Conservation (phyloP, 495 filamentous ascomycete genomes). For the Penicillium psychrofluorescens region DNA sequence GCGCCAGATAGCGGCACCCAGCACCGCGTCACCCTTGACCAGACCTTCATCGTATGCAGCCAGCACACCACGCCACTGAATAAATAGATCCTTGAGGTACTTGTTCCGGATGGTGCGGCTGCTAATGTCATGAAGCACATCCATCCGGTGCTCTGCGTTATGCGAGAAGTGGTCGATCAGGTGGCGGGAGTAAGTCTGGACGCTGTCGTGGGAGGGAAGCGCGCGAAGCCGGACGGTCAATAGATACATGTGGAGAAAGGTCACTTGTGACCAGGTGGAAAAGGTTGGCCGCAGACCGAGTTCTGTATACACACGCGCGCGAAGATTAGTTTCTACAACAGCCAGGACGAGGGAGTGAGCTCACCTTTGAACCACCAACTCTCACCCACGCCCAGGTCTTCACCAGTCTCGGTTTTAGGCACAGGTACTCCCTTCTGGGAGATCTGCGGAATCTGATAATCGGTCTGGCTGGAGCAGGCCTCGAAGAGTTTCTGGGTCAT, state of each 20-base stretch:
- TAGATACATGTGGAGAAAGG: constrained; percentile 93
- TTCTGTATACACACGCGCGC: constrained; percentile 16
- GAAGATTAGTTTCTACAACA: not conserved
- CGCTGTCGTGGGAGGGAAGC: constrained; percentile 52
- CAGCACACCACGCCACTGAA: constrained; percentile 82
- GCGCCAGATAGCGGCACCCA: constrained; percentile 86
- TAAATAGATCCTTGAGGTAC: constrained; percentile 86
- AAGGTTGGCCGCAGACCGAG: constrained; percentile 74
- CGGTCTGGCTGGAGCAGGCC: constrained; percentile 66
- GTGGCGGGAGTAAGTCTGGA: constrained; percentile 62
- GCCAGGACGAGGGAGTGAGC: constrained; percentile 11
- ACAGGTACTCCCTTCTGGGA: constrained; percentile 48
- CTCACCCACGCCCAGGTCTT: constrained; percentile 67
- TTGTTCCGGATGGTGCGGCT: constrained; percentile 62
- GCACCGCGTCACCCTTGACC: constrained; percentile 72
- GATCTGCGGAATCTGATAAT: constrained; percentile 59
- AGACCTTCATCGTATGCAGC: constrained; percentile 85
- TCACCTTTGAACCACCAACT: constrained; percentile 81
- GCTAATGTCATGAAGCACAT: constrained; percentile 57
- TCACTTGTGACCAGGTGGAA: constrained; percentile 90
- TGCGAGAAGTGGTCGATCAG: constrained; percentile 90
- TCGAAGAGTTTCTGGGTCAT: constrained; percentile 73
- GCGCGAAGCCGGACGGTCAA: constrained; percentile 78
- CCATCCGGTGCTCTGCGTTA: constrained; percentile 83
- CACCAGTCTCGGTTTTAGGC: constrained; percentile 59